Evolutionary conservation across 768 basidiomycete species (phyloP).

Genomic region (Trichaptum fuscoviolaceum): DNA sequence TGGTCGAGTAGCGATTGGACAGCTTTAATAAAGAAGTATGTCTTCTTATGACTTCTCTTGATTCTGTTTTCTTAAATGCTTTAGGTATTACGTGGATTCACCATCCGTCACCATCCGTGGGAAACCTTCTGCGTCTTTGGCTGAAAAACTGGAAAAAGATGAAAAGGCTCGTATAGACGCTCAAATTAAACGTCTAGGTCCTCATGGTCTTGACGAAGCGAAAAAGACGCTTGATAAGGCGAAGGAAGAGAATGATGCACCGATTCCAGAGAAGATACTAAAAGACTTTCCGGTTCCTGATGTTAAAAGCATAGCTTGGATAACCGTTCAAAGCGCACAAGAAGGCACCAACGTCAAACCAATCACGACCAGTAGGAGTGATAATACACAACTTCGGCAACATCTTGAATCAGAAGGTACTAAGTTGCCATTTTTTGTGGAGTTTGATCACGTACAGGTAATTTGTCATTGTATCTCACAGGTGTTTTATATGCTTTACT

Average conservation of each 20-base stretch:
- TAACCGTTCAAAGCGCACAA: slow-evolving; percentile 65
- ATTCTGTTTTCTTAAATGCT: slow-evolving; percentile 11
- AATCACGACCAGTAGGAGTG: slow-evolving; percentile 21
- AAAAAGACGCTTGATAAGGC: slow-evolving; percentile 69
- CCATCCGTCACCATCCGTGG: slow-evolving; percentile 75
- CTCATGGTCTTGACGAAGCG: slow-evolving; percentile 71
- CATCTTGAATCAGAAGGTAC: slow-evolving; percentile 66
- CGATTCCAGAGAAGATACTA: slow-evolving; percentile 78
- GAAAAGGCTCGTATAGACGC: slow-evolving; percentile 73
- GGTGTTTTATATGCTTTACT: slow-evolving; percentile 11
- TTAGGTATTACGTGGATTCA: slow-evolving; percentile 75
- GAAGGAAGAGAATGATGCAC: slow-evolving; percentile 78
- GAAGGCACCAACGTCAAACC: slow-evolving; percentile 51
- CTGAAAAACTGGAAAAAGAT: slow-evolving; percentile 71
- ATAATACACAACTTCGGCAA: slow-evolving; percentile 43
- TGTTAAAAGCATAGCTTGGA: slow-evolving; percentile 90
- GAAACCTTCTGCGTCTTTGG: slow-evolving; percentile 81
- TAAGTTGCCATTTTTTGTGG: slow-evolving; percentile 78
- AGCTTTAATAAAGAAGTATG: slow-evolving; percentile 66
- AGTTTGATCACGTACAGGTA: slow-evolving; percentile 92
- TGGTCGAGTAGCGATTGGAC: slow-evolving; percentile 82
- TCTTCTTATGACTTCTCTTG: slow-evolving; percentile 6
- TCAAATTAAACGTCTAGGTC: slow-evolving; percentile 68
- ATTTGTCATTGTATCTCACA: slow-evolving; percentile 13
- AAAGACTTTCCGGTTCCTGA: slow-evolving; percentile 87